Percentiles rank a stretch among this genome's conserved stretches.
Evolutionary conservation across 208 protist species (phyloP).

Genomic region (Acanthamoeba sp.): DNA sequence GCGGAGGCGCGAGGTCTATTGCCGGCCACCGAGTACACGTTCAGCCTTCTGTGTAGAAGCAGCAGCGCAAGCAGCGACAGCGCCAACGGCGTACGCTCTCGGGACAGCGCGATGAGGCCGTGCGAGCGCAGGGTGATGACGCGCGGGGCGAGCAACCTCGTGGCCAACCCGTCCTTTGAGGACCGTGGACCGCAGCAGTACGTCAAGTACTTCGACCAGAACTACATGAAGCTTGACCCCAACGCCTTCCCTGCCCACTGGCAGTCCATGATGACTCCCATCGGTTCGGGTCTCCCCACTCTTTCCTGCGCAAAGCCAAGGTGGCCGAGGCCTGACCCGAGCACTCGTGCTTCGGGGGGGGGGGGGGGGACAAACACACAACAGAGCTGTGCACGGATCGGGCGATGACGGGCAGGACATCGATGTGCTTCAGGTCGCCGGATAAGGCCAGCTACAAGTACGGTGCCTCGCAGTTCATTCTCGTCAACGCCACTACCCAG

Average conservation of each 20-base stretch:
- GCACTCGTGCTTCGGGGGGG: too few species aligned
- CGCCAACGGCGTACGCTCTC: neutral
- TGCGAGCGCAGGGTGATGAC: neutral
- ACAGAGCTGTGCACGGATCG: slow-evolving; percentile 17
- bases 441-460: slow-evolving; percentile 54
- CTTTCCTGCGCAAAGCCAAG: too few species aligned
- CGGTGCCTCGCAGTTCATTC: neutral
- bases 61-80: neutral
- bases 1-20: neutral
- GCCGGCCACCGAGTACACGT: neutral
- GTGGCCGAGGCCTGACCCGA: neutral
- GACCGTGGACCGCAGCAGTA: neutral
- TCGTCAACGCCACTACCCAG: neutral
- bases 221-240: slow-evolving; percentile 9
- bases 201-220: slow-evolving; percentile 48
- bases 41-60: neutral
- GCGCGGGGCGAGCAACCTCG: neutral
- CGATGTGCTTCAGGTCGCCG: slow-evolving; percentile 29
- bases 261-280: slow-evolving; percentile 70
- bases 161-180: slow-evolving; percentile 61
- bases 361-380: neutral
- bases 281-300: neutral
- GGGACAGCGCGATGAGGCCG: neutral
- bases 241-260: slow-evolving; percentile 27
- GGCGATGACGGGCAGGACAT: neutral